phyloP scores from a whole-genome alignment of 2,329 filamentous ascomycete species.

The Daldinia sp. region DNA sequence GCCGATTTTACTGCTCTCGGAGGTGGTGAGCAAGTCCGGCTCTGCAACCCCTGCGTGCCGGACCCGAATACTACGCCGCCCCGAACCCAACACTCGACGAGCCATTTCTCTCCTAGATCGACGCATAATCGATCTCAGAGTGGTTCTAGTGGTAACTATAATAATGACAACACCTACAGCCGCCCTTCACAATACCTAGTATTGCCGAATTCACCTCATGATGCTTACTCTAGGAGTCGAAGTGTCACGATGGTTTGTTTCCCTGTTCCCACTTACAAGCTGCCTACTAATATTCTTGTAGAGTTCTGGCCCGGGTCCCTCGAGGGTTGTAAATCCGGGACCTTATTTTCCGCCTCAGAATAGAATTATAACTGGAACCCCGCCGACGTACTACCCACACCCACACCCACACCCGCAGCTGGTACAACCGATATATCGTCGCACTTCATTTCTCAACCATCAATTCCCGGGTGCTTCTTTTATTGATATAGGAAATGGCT shows the following conservation, averaged over 20 bases:
- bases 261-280: background rate
- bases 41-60: constrained; percentile 70
- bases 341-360: constrained; percentile 50
- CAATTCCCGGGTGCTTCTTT: constrained; percentile 42
- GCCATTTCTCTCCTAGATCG: constrained; percentile 48
- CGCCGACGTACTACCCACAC: constrained; percentile 48
- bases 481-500: constrained; percentile 45
- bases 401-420: constrained; percentile 36
- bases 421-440: constrained; percentile 21
- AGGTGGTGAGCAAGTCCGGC: constrained; percentile 65
- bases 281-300: constrained; percentile 26
- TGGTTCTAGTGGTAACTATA: constrained; percentile 49
- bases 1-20: constrained; percentile 56
- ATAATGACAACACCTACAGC: constrained; percentile 28
- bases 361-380: constrained; percentile 53
- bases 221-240: constrained; percentile 52
- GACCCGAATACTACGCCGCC: constrained; percentile 68
- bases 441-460: constrained; percentile 15
- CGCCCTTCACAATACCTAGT: constrained; percentile 22
- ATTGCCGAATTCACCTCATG: constrained; percentile 46
- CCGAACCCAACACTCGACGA: constrained; percentile 51
- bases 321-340: constrained; percentile 37
- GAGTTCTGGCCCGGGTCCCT: constrained; percentile 40
- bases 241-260: constrained; percentile 61
- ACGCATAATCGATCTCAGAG: constrained; percentile 58